Evolutionary conservation across 2,329 filamentous ascomycete genomes (phyloP), one percentile per base, ranked within the genome.

Genomic region (Fonsecaea pugnacius): DNA sequence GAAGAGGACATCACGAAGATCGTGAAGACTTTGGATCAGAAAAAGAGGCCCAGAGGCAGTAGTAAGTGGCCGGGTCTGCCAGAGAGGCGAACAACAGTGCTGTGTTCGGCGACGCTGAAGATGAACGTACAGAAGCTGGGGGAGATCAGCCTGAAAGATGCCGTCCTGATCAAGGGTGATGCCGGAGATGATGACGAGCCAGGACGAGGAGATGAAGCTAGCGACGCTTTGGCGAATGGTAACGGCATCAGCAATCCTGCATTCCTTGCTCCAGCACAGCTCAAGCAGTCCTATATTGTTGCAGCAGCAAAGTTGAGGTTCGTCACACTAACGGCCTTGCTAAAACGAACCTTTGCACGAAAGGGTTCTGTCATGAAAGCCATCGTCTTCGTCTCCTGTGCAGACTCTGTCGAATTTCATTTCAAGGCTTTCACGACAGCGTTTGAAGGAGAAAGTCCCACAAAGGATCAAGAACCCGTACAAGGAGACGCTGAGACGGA

Each of bases 41-140:
- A 89, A 40, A 84, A 84, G 62, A 53, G 63, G 58, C 27, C 57
- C 30, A 30, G 57, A 18, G 57, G 57, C 10, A 85, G 84, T 61
- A 84, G 84, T 40, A 86, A 87, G 1, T 82, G 89, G 40, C 85
- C 85, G 3, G 84, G 84, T 18, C 81, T 89, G 3, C 82, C 96
- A 7, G 89, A 92, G 0, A 87, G 87, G 59, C 85, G 92, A 68
- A 86, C 93, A 62, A 98, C 95, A 0, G 84, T 99, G 3, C 84
- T 99, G 2, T 99, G 95, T 76, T 99, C 95, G 3, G 95, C 95
- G 2, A 99, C 95, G 0, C 91, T 99, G 88, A 97, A 97, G 80
- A 93, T 96, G 87, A 95, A 94, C 71, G 95, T 98, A 1, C 93
- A 98, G 75, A 90, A 90, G 71, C 81, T 99, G 5, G 93, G 94